These are phyloP conservation scores for Pseudopithomyces chartarum DNA, from an alignment of 2,329 filamentous ascomycete species.

Conservation along the genomic window DNA sequence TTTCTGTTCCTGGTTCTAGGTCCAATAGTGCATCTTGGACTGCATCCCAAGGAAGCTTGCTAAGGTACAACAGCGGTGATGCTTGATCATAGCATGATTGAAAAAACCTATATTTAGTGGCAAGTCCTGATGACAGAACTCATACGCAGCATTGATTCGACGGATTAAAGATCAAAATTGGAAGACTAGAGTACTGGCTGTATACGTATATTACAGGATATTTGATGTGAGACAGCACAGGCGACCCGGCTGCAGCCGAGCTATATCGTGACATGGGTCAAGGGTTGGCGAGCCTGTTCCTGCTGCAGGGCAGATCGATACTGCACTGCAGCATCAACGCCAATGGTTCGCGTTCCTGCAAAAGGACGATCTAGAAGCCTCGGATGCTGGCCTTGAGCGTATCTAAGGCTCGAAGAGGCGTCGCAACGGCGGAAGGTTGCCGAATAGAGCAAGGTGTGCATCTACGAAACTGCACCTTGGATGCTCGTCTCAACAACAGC, in stretches of 20 bases:
- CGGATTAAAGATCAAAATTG: conserved; percentile 19
- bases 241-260: conserved; percentile 34
- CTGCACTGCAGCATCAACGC: conserved; percentile 13
- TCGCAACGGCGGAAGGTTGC: not conserved
- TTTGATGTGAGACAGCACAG: conserved; percentile 33
- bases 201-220: conserved; percentile 40
- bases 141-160: conserved; percentile 24
- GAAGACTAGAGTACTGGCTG: conserved; percentile 36
- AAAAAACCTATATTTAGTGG: conserved; percentile 25
- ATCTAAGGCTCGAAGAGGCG: not conserved
- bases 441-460: not conserved
- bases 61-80: conserved; percentile 13
- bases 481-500: not conserved
- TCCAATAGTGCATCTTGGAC: conserved; percentile 21
- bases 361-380: conserved; percentile 24
- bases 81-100: conserved; percentile 28
- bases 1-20: conserved; percentile 32
- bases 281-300: conserved; percentile 31
- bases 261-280: conserved; percentile 22
- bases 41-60: conserved; percentile 12
- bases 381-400: conserved; percentile 10
- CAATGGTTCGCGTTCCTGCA: conserved; percentile 11
- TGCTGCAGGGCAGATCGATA: conserved; percentile 15
- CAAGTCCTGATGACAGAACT: conserved; percentile 5
- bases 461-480: not conserved